Evolutionary conservation across 1,139 yeast genomes (phyloP).

Genomic region (Lodderomyces jiufengensis): DNA sequence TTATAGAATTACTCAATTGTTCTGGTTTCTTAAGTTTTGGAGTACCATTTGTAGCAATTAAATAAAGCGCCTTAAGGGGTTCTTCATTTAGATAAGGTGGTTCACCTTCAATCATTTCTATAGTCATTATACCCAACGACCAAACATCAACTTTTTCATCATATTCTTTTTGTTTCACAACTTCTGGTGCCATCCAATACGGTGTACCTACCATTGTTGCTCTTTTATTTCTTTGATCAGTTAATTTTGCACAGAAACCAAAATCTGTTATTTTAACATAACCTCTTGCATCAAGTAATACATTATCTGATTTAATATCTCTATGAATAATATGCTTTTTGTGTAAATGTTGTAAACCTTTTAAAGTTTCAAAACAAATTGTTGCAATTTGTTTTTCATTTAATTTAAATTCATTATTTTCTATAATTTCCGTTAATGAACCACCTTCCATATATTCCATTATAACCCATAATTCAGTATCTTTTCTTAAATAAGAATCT

Average conservation of each 20-base stretch:
- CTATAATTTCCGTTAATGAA: constrained; percentile 83
- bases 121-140: constrained; percentile 97
- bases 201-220: constrained; percentile 99
- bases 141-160: constrained; percentile 97
- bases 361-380: constrained; percentile 85
- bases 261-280: constrained; percentile 95
- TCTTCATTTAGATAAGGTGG: constrained; percentile 97
- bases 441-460: constrained; percentile 94
- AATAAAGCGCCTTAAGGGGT: constrained; percentile 57
- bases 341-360: constrained; percentile 89
- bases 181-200: constrained; percentile 99
- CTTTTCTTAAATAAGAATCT: constrained; percentile 42
- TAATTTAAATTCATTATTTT: constrained; percentile 62
- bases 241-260: constrained; percentile 95
- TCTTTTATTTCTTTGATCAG: constrained; percentile 87
- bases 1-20: constrained; percentile 68
- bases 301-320: constrained; percentile 94
- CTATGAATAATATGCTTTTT: constrained; percentile 90
- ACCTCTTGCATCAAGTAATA: constrained; percentile 78
- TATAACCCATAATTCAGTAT: constrained; percentile 72
- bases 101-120: constrained; percentile 97
- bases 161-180: constrained; percentile 91
- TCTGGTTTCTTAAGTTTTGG: constrained; percentile 93
- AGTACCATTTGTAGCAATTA: constrained; percentile 96
- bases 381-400: constrained; percentile 82